Evolutionary conservation across 2,329 filamentous ascomycete genomes (phyloP), one percentile per base, ranked within the genome.

Genomic region (Aspergillus clavatus): DNA sequence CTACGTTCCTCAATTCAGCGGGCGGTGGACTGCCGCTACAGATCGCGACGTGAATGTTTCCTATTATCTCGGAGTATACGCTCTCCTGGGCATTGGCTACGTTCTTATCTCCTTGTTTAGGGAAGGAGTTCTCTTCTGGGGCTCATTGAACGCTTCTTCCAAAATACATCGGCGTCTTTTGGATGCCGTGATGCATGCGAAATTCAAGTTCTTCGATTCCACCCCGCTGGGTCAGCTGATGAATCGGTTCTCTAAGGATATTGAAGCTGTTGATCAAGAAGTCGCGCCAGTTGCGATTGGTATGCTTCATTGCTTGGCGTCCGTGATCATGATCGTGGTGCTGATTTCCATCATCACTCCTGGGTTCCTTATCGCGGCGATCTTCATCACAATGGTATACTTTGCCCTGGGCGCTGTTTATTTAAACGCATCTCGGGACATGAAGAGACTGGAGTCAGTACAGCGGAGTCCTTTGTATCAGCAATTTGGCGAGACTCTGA

Each of bases 181-280:
- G 65, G 77, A 80, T 22, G 77, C 86, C 1, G 82, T 98, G 19
- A 86, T 88, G 11, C 83, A 90, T 55, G 93, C 93, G 23, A 91
- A 89, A 64, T 97, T 98, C 76, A 89, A 87, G 63, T 98, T 98
- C 72, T 98, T 98, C 61, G 93, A 98, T 61, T 86, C 91, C 1
- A 98, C 93, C 0, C 93, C 93, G 2, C 79, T 97, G 0, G 93
- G 93, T 10, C 91, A 96, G 68, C 78, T 98, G 59, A 97, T 97
- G 84, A 98, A 98, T 69, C 83, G 93, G 16, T 98, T 98, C 72
- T 97, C 91, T 65, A 97, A 97, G 69, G 93, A 98, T 65, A 80
- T 98, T 11, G 90, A 98, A 66, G 83, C 89, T 8, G 79, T 98
- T 16, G 93, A 98, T 56, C 93, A 98, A 65, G 93, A 98, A 66